phyloP scores from a whole-genome alignment of 352 stramenopile species.

The Globisporangium parvum region DNA sequence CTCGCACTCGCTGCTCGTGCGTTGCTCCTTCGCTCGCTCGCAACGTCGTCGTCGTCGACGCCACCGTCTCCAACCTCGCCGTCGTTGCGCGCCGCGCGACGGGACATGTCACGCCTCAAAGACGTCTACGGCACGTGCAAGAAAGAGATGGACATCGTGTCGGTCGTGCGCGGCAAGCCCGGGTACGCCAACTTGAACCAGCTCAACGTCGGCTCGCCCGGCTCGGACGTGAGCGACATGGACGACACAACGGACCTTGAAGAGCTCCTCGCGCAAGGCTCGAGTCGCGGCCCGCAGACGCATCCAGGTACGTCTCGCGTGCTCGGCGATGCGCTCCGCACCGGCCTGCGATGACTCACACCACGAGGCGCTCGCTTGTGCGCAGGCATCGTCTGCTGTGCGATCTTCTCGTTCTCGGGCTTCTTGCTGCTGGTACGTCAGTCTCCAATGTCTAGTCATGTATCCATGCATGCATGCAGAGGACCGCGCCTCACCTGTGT shows the following conservation, averaged over 20 bases:
- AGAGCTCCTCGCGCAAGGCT: conserved; percentile 68
- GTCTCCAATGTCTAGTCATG: too few species aligned
- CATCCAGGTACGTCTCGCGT: conserved; percentile 36
- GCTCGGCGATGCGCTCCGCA: too few species aligned
- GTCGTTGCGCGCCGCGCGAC: conserved; percentile 1
- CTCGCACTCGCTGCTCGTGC: too few species aligned
- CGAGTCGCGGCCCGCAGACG: conserved; percentile 64
- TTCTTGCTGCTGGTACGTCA: conserved; percentile 68
- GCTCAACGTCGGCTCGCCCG: conserved; percentile 68
- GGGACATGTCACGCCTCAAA: conserved; percentile 57
- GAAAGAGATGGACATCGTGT: conserved; percentile 81
- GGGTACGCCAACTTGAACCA: conserved; percentile 83
- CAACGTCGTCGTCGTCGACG: conserved; percentile 3
- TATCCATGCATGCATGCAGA: too few species aligned
- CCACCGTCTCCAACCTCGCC: neutral
- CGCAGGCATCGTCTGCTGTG: conserved; percentile 66
- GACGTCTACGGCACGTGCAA: conserved; percentile 70
- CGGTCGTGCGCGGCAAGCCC: conserved; percentile 63
- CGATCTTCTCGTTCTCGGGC: conserved; percentile 67
- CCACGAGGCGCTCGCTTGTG: neutral
- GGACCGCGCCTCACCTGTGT: neutral
- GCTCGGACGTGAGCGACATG: conserved; percentile 70
- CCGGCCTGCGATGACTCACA: conserved; percentile 1
- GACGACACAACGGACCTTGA: conserved; percentile 77
- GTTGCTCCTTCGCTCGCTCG: neutral